phyloP scores from a whole-genome alignment of 108 stramenopile species.

The Nitzschia inconspicua region DNA sequence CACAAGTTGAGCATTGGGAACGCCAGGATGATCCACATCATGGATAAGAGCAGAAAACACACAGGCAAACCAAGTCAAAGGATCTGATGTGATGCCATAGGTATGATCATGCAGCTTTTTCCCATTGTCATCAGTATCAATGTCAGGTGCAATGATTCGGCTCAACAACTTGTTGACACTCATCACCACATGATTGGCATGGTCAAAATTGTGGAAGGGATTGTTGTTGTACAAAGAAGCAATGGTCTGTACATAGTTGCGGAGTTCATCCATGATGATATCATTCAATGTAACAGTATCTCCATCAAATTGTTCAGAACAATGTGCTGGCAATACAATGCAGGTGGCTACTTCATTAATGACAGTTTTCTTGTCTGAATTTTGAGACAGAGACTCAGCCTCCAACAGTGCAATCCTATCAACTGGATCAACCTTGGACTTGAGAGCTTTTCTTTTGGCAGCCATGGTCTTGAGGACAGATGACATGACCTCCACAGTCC shows the following conservation, averaged over 20 bases:
- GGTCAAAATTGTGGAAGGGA: slow-evolving; percentile 65
- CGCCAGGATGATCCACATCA: slow-evolving; percentile 47
- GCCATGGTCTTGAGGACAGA: too few species aligned
- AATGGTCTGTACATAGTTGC: neutral
- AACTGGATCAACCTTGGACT: too few species aligned
- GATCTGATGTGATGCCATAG: slow-evolving; percentile 30
- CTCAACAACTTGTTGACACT: slow-evolving; percentile 17
- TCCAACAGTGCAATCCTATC: too few species aligned
- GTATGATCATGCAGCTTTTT: slow-evolving; percentile 11
- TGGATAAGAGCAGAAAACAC: slow-evolving; percentile 58
- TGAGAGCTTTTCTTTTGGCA: too few species aligned
- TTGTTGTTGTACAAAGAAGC: slow-evolving; percentile 14
- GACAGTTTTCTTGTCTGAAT: too few species aligned
- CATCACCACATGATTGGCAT: slow-evolving; percentile 50
- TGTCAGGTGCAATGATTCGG: slow-evolving; percentile 8
- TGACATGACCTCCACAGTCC: slow-evolving; percentile 7
- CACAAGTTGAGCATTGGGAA: slow-evolving; percentile 23
- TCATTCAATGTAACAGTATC: neutral
- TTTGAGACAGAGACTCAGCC: neutral
- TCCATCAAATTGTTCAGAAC: neutral
- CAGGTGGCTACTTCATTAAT: slow-evolving; percentile 37
- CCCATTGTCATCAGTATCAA: neutral
- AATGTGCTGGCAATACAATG: slow-evolving; percentile 25
- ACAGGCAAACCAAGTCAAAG: slow-evolving; percentile 42
- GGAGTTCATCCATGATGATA: neutral